Base-by-base conservation (phyloP, 2,329 filamentous ascomycete species). In the Claviceps quebecensis region DNA sequence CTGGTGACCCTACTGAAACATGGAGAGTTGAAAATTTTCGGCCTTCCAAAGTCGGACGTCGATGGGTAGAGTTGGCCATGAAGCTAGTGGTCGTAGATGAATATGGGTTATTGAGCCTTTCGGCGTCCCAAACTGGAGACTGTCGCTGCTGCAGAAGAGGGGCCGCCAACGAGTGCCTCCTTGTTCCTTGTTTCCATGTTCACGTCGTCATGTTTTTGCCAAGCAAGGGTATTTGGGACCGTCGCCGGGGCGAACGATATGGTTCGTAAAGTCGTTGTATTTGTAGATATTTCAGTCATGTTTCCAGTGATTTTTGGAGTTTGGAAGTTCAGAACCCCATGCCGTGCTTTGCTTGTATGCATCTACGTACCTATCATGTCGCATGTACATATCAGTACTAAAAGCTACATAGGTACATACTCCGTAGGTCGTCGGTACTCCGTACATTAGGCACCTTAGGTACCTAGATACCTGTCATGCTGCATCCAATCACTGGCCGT, bases 51-150 rank as follows among this genome's bases (percentile, higher is more conserved):
- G 29, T 34, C 29, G 81, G 83, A 19, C 75, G 94, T 46, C 75
- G 77, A 54, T 98, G 91, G 91, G 88, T 87, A 7, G 70, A 76
- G 23, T 76, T 79, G 48, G 91, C 84, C 11, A 82, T 81, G 66
- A 84, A 80, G 59, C 72, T 97, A 59, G 72, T 95, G 14, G 40
- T 6, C 6, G 40, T 43, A 14, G 22, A 43, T 14, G 40, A 22
- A 16, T 19, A 43, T 7, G 40, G 40, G 19, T 43, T 5, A 14
- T 68, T 97, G 50, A 87, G 79, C 53, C 93, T 56, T 71, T 95
- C 56, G 75, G 77, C 47, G 66, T 71, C 50, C 72, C 78, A 65
- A 75, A 75, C 65, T 67, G 61, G 58, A 59, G 44, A 39, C 9
- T 26, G 13, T 34, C 29, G 29, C 29, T 34, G 29, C 29, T 11